Base-by-base conservation (phyloP, 2,329 filamentous ascomycete species). In the Penicillium italicum region DNA sequence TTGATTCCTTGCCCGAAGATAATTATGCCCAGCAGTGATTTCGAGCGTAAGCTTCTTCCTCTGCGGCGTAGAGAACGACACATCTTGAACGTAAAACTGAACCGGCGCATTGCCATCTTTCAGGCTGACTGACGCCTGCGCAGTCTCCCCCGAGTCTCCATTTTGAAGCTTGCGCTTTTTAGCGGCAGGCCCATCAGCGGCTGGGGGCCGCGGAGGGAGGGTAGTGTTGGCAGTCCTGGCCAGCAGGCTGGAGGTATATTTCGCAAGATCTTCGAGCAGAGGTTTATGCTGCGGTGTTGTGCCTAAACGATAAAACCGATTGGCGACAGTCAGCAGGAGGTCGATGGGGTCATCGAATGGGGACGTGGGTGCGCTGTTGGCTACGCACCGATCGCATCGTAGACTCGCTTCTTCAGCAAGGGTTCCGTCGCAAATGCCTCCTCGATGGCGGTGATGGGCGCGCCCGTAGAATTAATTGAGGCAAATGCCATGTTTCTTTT, bases 41-140 rank as follows among this genome's bases (percentile, higher is more conserved):
- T 85, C 80, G 28, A 87, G 74, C 45, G 77, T 81, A 57, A 85
- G 75, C 74, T 87, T 87, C 74, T 86, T 87, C 50, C 85, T 76
- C 62, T 84, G 81, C 3, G 85, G 85, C 0, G 85, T 76, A 16
- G 82, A 77, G 69, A 87, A 85, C 53, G 82, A 85, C 52, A 85
- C 74, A 61, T 85, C 83, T 53, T 77, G 76, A 57, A 79, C 74
- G 56, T 78, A 77, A 56, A 80, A 77, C 34, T 75, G 71, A 42
- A 75, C 52, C 9, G 69, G 62, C 44, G 65, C 61, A 57, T 74
- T 67, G 18, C 62, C 38, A 14, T 55, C 65, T 38, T 72, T 73
- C 54, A 74, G 30, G 58, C 71, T 68, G 26, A 66, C 67, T 44
- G 67, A 44, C 31, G 66, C 61, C 46, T 71, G 67, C 34, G 69